These are phyloP conservation scores for Pleurotus pulmonarius DNA, from an alignment of 768 basidiomycete genomes.

Conservation along the genomic window DNA sequence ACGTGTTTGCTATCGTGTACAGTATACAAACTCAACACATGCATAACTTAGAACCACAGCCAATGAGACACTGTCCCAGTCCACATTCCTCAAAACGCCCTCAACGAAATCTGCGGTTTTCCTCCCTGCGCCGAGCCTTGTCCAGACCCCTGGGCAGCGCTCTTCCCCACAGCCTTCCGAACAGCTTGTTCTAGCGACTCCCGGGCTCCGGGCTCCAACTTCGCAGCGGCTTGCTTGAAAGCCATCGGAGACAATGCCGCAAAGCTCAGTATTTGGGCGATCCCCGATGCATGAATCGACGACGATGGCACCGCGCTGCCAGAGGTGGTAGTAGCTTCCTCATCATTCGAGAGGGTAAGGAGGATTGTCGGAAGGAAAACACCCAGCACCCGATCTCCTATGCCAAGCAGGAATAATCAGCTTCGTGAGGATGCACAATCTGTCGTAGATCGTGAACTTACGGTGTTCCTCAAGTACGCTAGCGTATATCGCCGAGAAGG, in stretches of 20 bases:
- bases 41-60: no score
- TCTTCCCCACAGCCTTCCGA: slow-evolving; percentile 64
- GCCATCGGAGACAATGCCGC: slow-evolving; percentile 67
- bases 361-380: slow-evolving; percentile 75
- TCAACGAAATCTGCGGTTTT: slow-evolving; percentile 78
- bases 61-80: no score
- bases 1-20: no score
- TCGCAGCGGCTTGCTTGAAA: slow-evolving; percentile 82
- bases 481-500: slow-evolving; percentile 62
- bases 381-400: slow-evolving; percentile 65
- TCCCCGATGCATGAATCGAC: slow-evolving; percentile 50
- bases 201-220: slow-evolving; percentile 53
- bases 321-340: slow-evolving; percentile 3
- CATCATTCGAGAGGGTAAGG: slow-evolving; percentile 59
- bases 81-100: slow-evolving; percentile 48
- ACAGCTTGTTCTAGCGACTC: slow-evolving; percentile 75
- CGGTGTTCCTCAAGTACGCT: slow-evolving; percentile 44
- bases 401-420: no score
- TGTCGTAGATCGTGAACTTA: no score
- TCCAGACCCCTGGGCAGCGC: slow-evolving; percentile 19
- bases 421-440: no score
- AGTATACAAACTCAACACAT: no score
- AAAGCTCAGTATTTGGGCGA: slow-evolving; percentile 66
- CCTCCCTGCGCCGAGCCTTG: slow-evolving; percentile 24
- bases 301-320: slow-evolving; percentile 20